A percentile compares a stretch with the other conserved stretches of the same genome.
These are phyloP conservation scores for Metarhizium humberi DNA, from an alignment of 2,329 filamentous ascomycete genomes.

Conservation along the genomic window DNA sequence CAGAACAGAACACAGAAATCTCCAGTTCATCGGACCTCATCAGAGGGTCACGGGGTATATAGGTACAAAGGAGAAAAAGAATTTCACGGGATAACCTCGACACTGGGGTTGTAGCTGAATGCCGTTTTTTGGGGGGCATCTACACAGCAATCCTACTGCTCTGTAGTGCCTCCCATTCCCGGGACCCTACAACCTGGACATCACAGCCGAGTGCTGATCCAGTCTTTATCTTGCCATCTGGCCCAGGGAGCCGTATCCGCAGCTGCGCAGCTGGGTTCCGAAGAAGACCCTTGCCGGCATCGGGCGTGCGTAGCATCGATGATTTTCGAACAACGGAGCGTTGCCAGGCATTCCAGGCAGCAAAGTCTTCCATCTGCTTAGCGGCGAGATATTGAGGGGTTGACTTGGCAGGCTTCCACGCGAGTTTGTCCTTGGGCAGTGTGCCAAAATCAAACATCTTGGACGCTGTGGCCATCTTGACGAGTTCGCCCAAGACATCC, in stretches of 20 bases:
- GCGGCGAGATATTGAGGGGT: slow-evolving; percentile 60
- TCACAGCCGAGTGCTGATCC: slow-evolving; percentile 18
- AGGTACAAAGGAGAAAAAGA: background rate
- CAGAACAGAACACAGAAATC: background rate
- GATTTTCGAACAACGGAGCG: slow-evolving; percentile 45
- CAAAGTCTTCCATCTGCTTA: slow-evolving; percentile 55
- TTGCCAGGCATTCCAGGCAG: slow-evolving; percentile 51
- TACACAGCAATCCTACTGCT: slow-evolving; percentile 27
- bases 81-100: background rate
- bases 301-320: slow-evolving; percentile 23
- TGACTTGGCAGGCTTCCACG: slow-evolving; percentile 55
- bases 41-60: background rate
- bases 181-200: slow-evolving; percentile 43
- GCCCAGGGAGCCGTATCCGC: slow-evolving; percentile 39
- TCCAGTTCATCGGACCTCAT: background rate
- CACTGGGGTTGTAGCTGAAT: background rate
- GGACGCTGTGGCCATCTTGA: slow-evolving; percentile 49
- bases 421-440: slow-evolving; percentile 49
- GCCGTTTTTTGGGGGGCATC: slow-evolving; percentile 1
- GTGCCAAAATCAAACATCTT: slow-evolving; percentile 49
- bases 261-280: slow-evolving; percentile 35
- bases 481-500: slow-evolving; percentile 54
- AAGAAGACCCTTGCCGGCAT: slow-evolving; percentile 8
- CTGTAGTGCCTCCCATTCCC: slow-evolving; percentile 47
- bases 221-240: slow-evolving; percentile 33